Evolutionary conservation across 2,329 filamentous ascomycete genomes (phyloP), one percentile per base, ranked within the genome.

Genomic region (Fusarium guadeloupense): DNA sequence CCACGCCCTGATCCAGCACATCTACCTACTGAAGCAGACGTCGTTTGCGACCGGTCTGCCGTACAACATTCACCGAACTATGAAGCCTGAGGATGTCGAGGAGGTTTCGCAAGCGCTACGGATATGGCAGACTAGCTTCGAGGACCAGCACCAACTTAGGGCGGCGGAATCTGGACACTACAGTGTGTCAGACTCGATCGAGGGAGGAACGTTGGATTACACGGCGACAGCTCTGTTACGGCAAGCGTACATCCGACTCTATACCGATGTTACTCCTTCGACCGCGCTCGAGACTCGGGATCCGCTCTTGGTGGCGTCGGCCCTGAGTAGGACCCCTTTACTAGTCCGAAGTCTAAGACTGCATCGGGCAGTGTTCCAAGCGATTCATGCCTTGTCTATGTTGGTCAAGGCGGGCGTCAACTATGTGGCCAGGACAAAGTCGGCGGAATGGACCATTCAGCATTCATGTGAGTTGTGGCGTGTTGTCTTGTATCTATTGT

Each of bases 1-100:
- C 4, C 88, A 91, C 67, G 88, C 88, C 4, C 72, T 92, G 20
- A 82, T 91, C 10, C 89, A 92, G 66, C 88, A 91, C 59, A 87
- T 92, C 14, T 91, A 88, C 70, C 78, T 91, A 31, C 73, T 90
- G 19, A 89, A 89, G 65, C 85, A 89, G 67, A 86, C 85, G 0
- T 84, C 82, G 0, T 81, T 86, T 42, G 78, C 79, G 3, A 73
- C 78, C 2, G 76, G 79, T 1, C 77, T 80, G 3, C 77, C 79
- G 1, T 85, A 82, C 49, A 82, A 82, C 17, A 74, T 78, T 3
- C 80, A 83, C 30, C 76, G 82, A 23, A 81, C 79, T 0, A 69
- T 86, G 58, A 81, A 81, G 39, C 75, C 78, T 0, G 82, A 85
- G 38, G 83, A 87, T 53, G 80, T 86, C 4, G 83, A 86, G 31